Base-by-base conservation (phyloP, 164 flowering plant species). In the Brasenia schreberi region DNA sequence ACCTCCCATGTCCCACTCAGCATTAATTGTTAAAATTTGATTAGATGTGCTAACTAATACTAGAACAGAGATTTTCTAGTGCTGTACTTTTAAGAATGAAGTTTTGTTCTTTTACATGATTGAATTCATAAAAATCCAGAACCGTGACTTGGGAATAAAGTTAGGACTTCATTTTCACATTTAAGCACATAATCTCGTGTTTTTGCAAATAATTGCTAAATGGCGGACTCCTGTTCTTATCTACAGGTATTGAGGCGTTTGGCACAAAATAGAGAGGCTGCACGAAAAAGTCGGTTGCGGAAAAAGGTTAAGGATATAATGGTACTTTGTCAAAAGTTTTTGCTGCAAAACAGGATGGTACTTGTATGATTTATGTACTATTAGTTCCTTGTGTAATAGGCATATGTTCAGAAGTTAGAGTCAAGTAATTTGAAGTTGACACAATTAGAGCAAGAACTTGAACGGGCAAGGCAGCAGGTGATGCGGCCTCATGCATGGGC, bases 191-290 rank as follows among this genome's bases (percentile, higher is more conserved):
- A 23, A 23, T 23, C 27, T 23, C 27, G 27, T 23, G 27, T 23
- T 33, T 33, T 33, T 33, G 39, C 4, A 33, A 33, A 33, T 33
- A 33, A 33, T 33, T 33, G 39, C 39, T 33, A 33, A 33, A 33
- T 33, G 39, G 39, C 39, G 4, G 39, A 33, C 4, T 61, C 11
- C 12, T 61, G 19, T 18, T 7, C 33, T 7, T 61, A n/a, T 67
- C 42, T 72, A 18, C 81, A 86, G 98, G 79, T 84, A 64, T 80
- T 81, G 71, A 85, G 99, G 77, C 95, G 99, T 63, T 90, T 94
- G 63, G 96, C 93, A 66, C 99, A 94, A 76, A 91, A 94, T 73
- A 94, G 99, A 33, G 99, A 91, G 81, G 99, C 99, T 77, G 99
- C 99, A 62, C 91, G 97, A 19, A 94, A 94, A 77, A 91, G 99